These are phyloP conservation scores for Nannizziopsis barbatae DNA, from an alignment of 2,329 filamentous ascomycete species.

Conservation along the genomic window DNA sequence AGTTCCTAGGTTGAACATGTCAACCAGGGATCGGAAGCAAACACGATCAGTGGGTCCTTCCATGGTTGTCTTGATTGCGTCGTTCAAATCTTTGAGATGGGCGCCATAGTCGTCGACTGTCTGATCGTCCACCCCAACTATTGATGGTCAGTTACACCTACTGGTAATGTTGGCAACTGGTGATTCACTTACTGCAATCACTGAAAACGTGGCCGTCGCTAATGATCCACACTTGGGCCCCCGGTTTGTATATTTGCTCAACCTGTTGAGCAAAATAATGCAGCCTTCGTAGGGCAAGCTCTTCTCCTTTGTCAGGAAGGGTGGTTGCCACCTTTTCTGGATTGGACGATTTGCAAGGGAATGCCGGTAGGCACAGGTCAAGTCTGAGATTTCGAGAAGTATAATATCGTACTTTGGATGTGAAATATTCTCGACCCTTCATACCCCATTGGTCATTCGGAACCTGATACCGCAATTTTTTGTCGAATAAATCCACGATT, in stretches of 20 bases:
- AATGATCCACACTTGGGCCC: slow-evolving; percentile 7
- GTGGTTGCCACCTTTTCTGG: slow-evolving; percentile 1
- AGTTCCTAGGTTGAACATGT: slow-evolving; percentile 4
- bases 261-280: not conserved
- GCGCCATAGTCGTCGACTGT: slow-evolving; percentile 6
- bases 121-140: slow-evolving; percentile 5
- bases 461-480: not conserved
- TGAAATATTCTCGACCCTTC: slow-evolving; percentile 2
- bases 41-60: not conserved
- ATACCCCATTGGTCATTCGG: slow-evolving; percentile 1
- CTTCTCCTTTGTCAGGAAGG: slow-evolving; percentile 5
- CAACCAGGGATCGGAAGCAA: slow-evolving; percentile 2
- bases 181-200: slow-evolving; percentile 5
- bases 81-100: not conserved
- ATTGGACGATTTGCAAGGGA: slow-evolving; percentile 6
- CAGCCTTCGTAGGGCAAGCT: slow-evolving; percentile 2
- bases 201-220: slow-evolving; percentile 7
- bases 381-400: slow-evolving; percentile 2
- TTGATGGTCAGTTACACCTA: not conserved
- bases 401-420: not conserved
- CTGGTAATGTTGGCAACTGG: not conserved
- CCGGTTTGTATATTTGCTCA: slow-evolving; percentile 4
- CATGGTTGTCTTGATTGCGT: not conserved
- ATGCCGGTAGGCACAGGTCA: slow-evolving; percentile 3
- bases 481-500: slow-evolving; percentile 1